Conservation (phyloP, 805 yeast species). For the Debaryomyces hansenii region DNA sequence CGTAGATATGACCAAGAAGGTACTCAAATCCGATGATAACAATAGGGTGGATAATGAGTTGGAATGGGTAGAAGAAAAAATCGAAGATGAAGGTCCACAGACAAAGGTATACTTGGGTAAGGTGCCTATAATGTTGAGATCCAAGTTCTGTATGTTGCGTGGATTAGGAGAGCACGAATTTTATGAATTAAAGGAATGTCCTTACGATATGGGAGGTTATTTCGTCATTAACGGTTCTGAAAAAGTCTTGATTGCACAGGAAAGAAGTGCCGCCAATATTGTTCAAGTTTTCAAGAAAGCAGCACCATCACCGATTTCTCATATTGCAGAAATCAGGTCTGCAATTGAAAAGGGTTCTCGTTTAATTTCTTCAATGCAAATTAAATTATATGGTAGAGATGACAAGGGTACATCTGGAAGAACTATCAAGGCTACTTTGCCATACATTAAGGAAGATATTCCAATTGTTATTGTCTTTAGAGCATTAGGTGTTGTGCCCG, state of each 20-base stretch:
- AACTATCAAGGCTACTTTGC: constrained; percentile 93
- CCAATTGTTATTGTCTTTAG: constrained; percentile 97
- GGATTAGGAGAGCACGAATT: constrained; percentile 90
- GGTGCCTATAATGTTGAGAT: constrained; percentile 96
- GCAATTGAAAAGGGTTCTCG: constrained; percentile 98
- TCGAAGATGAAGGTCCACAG: constrained; percentile 57
- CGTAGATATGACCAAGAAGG: constrained; percentile 92
- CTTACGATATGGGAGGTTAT: constrained; percentile 99
- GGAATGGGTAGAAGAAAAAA: constrained; percentile 53
- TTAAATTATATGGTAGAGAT: constrained; percentile 83
- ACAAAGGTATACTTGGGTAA: constrained; percentile 87
- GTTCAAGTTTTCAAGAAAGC: constrained; percentile 98
- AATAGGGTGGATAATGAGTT: constrained; percentile 45
- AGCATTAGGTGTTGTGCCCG: constrained; percentile 98
- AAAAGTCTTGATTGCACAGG: constrained; percentile 97
- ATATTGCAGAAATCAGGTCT: constrained; percentile 93
- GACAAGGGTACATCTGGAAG: constrained; percentile 67
- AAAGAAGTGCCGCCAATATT: constrained; percentile 96
- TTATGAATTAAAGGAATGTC: constrained; percentile 96
- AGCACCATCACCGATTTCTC: constrained; percentile 94
- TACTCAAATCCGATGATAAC: constrained; percentile 79
- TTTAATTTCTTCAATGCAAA: constrained; percentile 89
- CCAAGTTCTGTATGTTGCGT: constrained; percentile 91
- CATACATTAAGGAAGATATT: constrained; percentile 93
- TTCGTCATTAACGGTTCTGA: constrained; percentile 98